A percentile compares a stretch with the other conserved stretches of the same genome.
Conservation (phyloP, 805 yeast genomes). For the Wickerhamiella hasegawae region DNA sequence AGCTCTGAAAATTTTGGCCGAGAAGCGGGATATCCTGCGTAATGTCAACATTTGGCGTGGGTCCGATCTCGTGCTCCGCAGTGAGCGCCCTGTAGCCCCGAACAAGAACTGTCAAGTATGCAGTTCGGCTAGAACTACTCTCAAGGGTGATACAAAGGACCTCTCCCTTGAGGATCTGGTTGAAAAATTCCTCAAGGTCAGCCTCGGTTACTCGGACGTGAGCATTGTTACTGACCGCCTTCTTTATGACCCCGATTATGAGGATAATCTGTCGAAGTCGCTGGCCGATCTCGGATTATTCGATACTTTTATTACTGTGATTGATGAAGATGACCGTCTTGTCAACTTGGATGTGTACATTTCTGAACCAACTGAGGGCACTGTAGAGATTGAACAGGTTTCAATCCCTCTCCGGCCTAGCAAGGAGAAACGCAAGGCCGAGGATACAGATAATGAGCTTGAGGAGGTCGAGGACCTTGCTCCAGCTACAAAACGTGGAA, state of each 20-base stretch:
- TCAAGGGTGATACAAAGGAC: conserved; percentile 12
- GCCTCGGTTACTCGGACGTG: conserved; percentile 41
- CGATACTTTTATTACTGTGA: conserved; percentile 53
- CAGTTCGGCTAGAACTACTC: conserved; percentile 18
- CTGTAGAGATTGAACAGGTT: conserved; percentile 15
- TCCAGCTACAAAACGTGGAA: neutral
- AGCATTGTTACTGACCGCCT: conserved; percentile 44
- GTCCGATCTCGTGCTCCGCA: conserved; percentile 49
- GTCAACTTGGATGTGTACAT: conserved; percentile 27
- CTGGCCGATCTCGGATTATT: conserved; percentile 40
- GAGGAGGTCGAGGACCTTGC: conserved; percentile 1
- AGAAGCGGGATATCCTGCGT: conserved; percentile 15
- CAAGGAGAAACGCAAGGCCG: neutral
- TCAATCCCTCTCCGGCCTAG: conserved; percentile 12
- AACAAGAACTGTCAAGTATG: conserved; percentile 52
- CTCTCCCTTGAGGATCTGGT: conserved; percentile 37
- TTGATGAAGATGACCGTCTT: conserved; percentile 74
- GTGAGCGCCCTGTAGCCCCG: conserved; percentile 46
- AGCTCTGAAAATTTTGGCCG: conserved; percentile 39
- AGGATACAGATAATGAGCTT: conserved; percentile 4
- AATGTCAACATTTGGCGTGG: conserved; percentile 37
- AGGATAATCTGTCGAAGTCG: conserved; percentile 44
- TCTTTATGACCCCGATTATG: conserved; percentile 75
- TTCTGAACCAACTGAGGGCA: conserved; percentile 8
- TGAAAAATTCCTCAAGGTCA: conserved; percentile 26